These are phyloP conservation scores for Cicer bijugum DNA, from an alignment of 306 rosid genomes.

Conservation along the genomic window DNA sequence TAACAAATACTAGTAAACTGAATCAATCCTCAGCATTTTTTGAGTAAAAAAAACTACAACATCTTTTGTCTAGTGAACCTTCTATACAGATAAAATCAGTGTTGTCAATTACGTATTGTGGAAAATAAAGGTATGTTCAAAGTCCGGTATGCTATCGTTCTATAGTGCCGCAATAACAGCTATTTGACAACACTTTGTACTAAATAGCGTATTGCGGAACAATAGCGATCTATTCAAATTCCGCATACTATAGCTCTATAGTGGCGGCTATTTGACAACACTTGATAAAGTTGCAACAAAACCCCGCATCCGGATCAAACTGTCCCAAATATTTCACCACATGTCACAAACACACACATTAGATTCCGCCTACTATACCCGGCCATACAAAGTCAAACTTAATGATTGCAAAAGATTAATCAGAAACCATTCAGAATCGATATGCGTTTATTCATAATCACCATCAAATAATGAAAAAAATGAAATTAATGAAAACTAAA, in stretches of 20 bases:
- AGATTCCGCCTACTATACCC: neutral
- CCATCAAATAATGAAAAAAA: constrained; percentile 1
- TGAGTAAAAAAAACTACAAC: neutral
- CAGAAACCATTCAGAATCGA: constrained; percentile 11
- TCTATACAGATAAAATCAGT: constrained; percentile 14
- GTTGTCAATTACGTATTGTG: too few species aligned
- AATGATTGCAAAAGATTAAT: neutral
- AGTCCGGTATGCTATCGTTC: too few species aligned
- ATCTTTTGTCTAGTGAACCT: constrained; percentile 1
- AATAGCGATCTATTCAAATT: too few species aligned
- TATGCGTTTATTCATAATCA: neutral
- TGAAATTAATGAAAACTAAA: constrained; percentile 30
- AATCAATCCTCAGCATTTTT: constrained; percentile 25
- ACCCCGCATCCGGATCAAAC: too few species aligned
- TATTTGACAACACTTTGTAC: too few species aligned
- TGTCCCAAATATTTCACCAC: constrained; percentile 7
- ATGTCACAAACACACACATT: neutral
- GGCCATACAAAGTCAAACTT: neutral
- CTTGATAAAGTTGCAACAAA: too few species aligned
- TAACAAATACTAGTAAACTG: constrained; percentile 11
- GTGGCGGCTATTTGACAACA: too few species aligned
- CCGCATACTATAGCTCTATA: neutral
- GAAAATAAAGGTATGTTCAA: too few species aligned
- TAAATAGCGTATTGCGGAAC: too few species aligned
- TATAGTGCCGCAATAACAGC: too few species aligned